Evolutionary conservation across 2,329 filamentous ascomycete genomes (phyloP).

Genomic region (Dactylellina parvicollis): DNA sequence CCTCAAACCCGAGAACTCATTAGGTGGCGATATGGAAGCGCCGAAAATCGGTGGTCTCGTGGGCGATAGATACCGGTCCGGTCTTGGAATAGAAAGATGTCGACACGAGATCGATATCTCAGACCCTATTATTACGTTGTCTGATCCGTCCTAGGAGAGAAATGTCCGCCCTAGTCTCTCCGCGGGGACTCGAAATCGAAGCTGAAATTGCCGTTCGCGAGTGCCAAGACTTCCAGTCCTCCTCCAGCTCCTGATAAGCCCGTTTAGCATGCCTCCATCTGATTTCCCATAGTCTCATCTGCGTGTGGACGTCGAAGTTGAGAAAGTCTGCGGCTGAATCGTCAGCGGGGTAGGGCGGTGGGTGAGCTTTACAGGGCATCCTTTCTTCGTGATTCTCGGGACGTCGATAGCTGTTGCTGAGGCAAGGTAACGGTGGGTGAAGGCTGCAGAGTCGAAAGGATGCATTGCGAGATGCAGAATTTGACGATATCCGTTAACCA

Average conservation of each 20-base stretch:
- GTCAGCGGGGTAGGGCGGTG: constrained; percentile 37
- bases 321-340: constrained; percentile 46
- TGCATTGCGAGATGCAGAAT: background rate
- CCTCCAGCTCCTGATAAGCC: constrained; percentile 11
- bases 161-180: background rate
- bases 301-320: constrained; percentile 28
- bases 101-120: background rate
- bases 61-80: background rate
- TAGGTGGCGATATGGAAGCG: constrained; percentile 33
- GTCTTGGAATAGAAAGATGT: background rate
- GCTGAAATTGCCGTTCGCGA: background rate
- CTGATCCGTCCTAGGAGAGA: constrained; percentile 29
- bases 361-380: constrained; percentile 46
- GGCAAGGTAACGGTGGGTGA: background rate
- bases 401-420: background rate
- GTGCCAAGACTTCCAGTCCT: constrained; percentile 11
- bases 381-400: no score
- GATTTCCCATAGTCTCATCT: constrained; percentile 44
- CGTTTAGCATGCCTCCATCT: constrained; percentile 28
- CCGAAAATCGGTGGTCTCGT: constrained; percentile 29
- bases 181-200: background rate
- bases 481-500: background rate
- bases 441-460: constrained; percentile 3
- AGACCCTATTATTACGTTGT: constrained; percentile 11
- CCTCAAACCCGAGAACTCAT: background rate